Base-by-base conservation (phyloP, 225 moss, liverwort and hornwort genomes). In the Takakia lepidozioides region DNA sequence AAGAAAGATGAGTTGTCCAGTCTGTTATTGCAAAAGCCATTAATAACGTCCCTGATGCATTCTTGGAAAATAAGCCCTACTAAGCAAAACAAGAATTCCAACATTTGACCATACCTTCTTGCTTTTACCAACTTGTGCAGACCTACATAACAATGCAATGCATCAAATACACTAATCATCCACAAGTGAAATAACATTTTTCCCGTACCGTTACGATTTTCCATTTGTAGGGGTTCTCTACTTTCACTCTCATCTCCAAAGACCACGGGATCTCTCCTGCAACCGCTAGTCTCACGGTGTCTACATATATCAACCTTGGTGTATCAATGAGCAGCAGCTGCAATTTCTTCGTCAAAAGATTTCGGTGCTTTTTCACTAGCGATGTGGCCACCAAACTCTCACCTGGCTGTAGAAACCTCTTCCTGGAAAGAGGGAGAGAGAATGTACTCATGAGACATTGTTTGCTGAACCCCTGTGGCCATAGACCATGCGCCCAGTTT, bases 331-430 rank as follows among this genome's bases (percentile, higher is more conserved):
- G 80, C 20, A 75, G 57, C 18, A 75, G 55, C 28, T 81, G 75
- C 46, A 56, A 49, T 55, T 46, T 68, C 51, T 59, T 75, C 43
- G 63, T 55, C 45, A 53, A 27, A 27, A 65, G 64, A 29, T 60
- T 52, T 29, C 51, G 49, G 56, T 49, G 63, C n/a, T 66, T 60
- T 40, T 45, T 74, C 43, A 74, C 70, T 56, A 59, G 18, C 43
- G 74, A 66, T 23, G 64, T 75, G 22, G 54, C 71, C 15, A 74
- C 20, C 51, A 75, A 49, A 37, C 44, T 71, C 71, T 80, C 80
- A 44, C 74, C 74, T 53, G 74, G 60, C 46, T 54, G 35, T 10
- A 80, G 49, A 43, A 68, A 71, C 38, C 61, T 74, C 71, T 75
- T 71, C 74, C 71, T 81, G 67, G 49, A 56, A 59, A 67, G 57